These are phyloP conservation scores for Pythium brassicae DNA, from an alignment of 352 stramenopile species.

Conservation along the genomic window DNA sequence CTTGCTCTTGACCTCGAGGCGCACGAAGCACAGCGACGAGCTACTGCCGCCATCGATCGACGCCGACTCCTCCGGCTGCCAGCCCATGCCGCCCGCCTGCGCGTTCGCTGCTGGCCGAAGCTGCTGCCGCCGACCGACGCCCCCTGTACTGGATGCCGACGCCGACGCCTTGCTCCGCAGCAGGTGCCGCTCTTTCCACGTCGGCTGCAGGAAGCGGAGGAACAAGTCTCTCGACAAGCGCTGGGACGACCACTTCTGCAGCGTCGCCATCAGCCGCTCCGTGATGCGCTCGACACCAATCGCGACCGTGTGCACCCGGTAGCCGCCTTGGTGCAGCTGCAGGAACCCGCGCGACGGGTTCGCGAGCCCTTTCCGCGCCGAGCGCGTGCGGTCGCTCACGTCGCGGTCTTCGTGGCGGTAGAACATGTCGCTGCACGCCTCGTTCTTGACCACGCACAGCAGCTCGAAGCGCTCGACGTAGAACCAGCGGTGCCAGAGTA, in stretches of 20 bases:
- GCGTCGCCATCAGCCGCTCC: constrained; percentile 45
- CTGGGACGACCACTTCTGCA: constrained; percentile 80
- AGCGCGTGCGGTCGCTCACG: constrained; percentile 26
- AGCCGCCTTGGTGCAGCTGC: constrained; percentile 25
- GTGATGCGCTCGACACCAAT: constrained; percentile 55
- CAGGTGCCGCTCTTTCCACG: constrained; percentile 6
- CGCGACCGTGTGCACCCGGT: constrained; percentile 23
- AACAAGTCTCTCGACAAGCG: constrained; percentile 75
- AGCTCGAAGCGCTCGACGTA: constrained; percentile 86
- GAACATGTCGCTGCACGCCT: constrained; percentile 54
- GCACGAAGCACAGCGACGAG: constrained; percentile 76
- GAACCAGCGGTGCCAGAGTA: constrained; percentile 90
- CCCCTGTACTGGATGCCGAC: constrained; percentile 12
- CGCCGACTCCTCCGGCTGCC: constrained; percentile 6
- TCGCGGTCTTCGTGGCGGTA: constrained; percentile 45
- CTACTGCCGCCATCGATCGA: constrained; percentile 32
- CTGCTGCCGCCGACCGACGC: constrained; percentile 20
- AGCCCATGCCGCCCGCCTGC: constrained; percentile 1
- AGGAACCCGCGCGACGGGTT: constrained; percentile 26
- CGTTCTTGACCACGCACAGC: constrained; percentile 65
- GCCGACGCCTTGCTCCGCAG: constrained; percentile 18
- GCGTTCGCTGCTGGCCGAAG: constrained; percentile 23
- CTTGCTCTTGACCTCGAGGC: constrained; percentile 76
- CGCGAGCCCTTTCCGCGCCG: constrained; percentile 18
- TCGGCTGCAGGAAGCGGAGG: constrained; percentile 59